Evolutionary conservation across 345 rosid species (phyloP).

Genomic region (Moricandia arvensis): DNA sequence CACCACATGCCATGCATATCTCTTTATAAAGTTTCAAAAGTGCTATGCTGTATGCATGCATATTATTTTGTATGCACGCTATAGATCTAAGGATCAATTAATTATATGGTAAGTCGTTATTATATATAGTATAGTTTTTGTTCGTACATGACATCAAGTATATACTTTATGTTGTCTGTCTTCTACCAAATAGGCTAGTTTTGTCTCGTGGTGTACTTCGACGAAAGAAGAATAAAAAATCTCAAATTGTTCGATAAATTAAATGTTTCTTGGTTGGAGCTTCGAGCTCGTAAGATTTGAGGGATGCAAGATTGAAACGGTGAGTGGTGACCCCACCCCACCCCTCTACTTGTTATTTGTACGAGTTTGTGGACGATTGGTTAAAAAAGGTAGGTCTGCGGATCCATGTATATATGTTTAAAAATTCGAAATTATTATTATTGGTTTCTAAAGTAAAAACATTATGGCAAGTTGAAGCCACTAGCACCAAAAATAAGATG

Average conservation of each 20-base stretch:
- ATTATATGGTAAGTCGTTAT: not conserved
- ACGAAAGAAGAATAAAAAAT: not conserved
- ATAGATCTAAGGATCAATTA: constrained; percentile 6
- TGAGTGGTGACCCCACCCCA: not conserved
- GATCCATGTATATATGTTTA: too few species aligned
- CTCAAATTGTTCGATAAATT: not conserved
- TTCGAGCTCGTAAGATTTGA: constrained; percentile 18
- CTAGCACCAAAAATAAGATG: not conserved
- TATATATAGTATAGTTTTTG: not conserved
- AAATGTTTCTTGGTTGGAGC: constrained; percentile 12
- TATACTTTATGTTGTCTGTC: not conserved
- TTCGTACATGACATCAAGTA: constrained; percentile 6
- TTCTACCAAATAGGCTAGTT: not conserved
- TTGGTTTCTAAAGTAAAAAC: not conserved
- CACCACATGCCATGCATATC: not conserved
- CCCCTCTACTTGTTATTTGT: not conserved
- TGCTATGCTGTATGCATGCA: not conserved
- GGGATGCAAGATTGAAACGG: not conserved
- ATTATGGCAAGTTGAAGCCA: not conserved
- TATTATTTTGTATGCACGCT: not conserved
- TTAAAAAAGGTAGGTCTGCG: too few species aligned
- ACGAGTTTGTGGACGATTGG: too few species aligned
- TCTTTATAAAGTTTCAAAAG: not conserved
- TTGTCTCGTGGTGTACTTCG: constrained; percentile 5
- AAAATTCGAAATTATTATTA: not conserved